These are phyloP conservation scores for Colletotrichum lupini DNA, from an alignment of 2,329 filamentous ascomycete species.

Conservation along the genomic window DNA sequence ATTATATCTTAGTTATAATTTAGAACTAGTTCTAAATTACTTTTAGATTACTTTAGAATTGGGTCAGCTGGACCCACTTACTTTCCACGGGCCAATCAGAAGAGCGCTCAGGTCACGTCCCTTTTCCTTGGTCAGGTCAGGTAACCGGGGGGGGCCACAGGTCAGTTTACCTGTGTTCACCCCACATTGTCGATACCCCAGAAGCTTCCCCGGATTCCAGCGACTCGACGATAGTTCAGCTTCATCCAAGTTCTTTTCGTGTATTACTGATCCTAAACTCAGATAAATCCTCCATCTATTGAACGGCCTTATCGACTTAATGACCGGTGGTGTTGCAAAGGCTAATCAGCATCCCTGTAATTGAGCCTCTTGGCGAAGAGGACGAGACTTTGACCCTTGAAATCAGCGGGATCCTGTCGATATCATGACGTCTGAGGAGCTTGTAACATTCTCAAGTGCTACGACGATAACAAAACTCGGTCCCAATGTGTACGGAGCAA, in stretches of 20 bases:
- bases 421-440: slow-evolving; percentile 5
- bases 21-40: no score
- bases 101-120: no score
- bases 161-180: no score
- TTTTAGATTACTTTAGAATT: no score
- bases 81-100: no score
- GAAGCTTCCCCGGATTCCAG: slow-evolving; percentile 8
- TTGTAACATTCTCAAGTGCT: slow-evolving; percentile 39
- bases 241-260: background rate
- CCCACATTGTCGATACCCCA: background rate
- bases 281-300: background rate
- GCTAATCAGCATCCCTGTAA: background rate
- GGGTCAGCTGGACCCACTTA: no score
- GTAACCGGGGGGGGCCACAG: no score
- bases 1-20: no score
- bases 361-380: background rate
- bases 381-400: background rate
- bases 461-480: slow-evolving; percentile 38
- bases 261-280: background rate
- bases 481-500: slow-evolving; percentile 39
- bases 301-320: background rate
- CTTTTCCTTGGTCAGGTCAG: no score
- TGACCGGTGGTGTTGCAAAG: background rate
- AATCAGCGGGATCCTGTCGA: background rate
- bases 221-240: background rate